A percentile compares a stretch with the other conserved stretches of the same genome.
phyloP scores from a whole-genome alignment of 2,329 filamentous ascomycete species.

The Hymenoscyphus infarciens region DNA sequence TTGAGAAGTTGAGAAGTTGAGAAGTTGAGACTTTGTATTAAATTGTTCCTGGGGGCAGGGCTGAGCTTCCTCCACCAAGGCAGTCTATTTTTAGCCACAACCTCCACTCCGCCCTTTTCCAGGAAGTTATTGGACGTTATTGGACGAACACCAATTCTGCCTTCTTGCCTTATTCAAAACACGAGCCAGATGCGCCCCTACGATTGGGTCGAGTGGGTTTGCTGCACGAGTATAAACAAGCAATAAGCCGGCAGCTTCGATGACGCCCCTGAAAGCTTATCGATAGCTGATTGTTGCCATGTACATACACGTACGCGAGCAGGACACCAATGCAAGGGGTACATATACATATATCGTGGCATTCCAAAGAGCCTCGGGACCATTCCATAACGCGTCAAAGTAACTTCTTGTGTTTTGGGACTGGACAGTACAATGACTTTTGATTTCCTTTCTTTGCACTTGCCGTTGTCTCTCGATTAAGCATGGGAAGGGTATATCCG shows the following conservation, averaged over 20 bases:
- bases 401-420: too few relatives aligned
- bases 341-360: not conserved
- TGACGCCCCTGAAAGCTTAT: constrained; percentile 5
- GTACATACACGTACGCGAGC: not conserved
- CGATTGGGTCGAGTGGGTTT: not conserved
- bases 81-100: not conserved
- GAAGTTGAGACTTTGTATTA: not conserved
- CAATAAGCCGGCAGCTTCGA: not conserved
- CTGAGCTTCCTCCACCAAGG: not conserved
- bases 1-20: not conserved
- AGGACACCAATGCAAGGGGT: not conserved
- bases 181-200: not conserved
- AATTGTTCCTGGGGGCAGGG: too few relatives aligned
- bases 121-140: not conserved
- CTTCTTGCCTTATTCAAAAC: not conserved
- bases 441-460: not conserved
- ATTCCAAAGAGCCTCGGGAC: not conserved
- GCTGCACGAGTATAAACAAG: not conserved
- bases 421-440: too few relatives aligned
- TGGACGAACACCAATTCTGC: not conserved
- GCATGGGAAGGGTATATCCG: not conserved
- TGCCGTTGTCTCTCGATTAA: not conserved
- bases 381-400: not conserved
- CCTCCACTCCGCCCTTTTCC: not conserved
- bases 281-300: not conserved